phyloP scores from a whole-genome alignment of 352 stramenopile genomes.

The Globisporangium emineosum region DNA sequence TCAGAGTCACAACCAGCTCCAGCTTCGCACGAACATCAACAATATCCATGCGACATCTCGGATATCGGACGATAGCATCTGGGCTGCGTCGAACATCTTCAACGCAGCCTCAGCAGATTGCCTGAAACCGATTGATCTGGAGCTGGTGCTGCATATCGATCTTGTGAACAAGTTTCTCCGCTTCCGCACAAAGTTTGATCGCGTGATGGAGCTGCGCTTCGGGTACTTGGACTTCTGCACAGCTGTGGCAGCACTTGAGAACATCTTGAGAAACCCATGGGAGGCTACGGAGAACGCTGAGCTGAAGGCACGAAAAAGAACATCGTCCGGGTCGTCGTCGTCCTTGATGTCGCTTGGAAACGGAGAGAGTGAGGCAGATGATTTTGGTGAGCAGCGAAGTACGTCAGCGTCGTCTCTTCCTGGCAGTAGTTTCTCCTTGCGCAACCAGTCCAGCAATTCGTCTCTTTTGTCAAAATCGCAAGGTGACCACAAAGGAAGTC shows the following conservation, averaged over 20 bases:
- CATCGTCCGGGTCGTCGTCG: slow-evolving; percentile 50
- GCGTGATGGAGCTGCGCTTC: slow-evolving; percentile 77
- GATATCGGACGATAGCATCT: slow-evolving; percentile 73
- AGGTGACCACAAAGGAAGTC: slow-evolving; percentile 26
- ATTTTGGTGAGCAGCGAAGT: slow-evolving; percentile 27
- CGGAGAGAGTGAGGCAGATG: slow-evolving; percentile 24
- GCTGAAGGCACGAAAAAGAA: slow-evolving; percentile 24
- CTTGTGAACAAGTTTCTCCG: slow-evolving; percentile 56
- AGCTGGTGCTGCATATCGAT: slow-evolving; percentile 69
- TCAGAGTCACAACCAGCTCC: slow-evolving; percentile 45
- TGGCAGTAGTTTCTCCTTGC: slow-evolving; percentile 7
- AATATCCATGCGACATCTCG: slow-evolving; percentile 77
- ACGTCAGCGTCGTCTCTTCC: slow-evolving; percentile 25
- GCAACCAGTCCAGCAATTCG: slow-evolving; percentile 8
- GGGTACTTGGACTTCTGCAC: slow-evolving; percentile 83
- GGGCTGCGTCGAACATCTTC: slow-evolving; percentile 32
- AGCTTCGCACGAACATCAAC: slow-evolving; percentile 54
- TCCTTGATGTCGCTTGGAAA: slow-evolving; percentile 43
- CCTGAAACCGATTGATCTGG: slow-evolving; percentile 73
- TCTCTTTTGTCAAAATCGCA: slow-evolving; percentile 20
- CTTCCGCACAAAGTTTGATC: slow-evolving; percentile 69
- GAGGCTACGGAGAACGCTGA: not conserved
- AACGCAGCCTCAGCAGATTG: slow-evolving; percentile 56
- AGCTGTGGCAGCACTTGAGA: slow-evolving; percentile 53
- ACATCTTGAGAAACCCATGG: slow-evolving; percentile 42